These are phyloP conservation scores for Neostapfia colusana DNA, from an alignment of 176 grass and related monocot genomes.

Conservation along the genomic window DNA sequence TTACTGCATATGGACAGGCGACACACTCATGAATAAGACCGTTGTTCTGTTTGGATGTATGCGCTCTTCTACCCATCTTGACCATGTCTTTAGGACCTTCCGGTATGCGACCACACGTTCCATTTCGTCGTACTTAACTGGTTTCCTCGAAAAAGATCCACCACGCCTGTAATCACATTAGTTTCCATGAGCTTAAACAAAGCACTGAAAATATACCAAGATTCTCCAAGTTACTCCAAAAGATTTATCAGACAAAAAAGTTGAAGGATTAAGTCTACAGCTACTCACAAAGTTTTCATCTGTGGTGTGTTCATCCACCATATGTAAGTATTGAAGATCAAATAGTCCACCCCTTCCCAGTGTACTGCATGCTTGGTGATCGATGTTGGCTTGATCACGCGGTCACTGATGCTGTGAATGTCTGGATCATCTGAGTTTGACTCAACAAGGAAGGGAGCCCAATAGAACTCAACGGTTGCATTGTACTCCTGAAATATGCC, in stretches of 20 bases:
- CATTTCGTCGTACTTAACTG: conserved; percentile 58
- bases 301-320: conserved; percentile 82
- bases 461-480: conserved; percentile 79
- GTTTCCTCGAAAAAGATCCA: conserved; percentile 59
- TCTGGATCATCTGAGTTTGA: conserved; percentile 81
- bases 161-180: conserved; percentile 51
- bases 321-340: conserved; percentile 82
- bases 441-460: conserved; percentile 80
- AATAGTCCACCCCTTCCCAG: conserved; percentile 68
- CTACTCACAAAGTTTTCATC: conserved; percentile 73
- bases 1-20: conserved; percentile 83
- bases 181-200: not conserved
- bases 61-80: conserved; percentile 70
- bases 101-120: conserved; percentile 65
- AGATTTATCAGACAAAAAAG: not conserved
- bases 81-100: conserved; percentile 76
- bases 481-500: conserved; percentile 67
- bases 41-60: conserved; percentile 64
- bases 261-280: conserved; percentile 4
- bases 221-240: conserved; percentile 11
- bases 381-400: conserved; percentile 59
- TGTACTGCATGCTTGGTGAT: conserved; percentile 58
- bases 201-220: not conserved
- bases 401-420: conserved; percentile 62
- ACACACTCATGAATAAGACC: conserved; percentile 91